Conservation (phyloP, 129 eudicot genomes). For the Flaveria ramosissima region DNA sequence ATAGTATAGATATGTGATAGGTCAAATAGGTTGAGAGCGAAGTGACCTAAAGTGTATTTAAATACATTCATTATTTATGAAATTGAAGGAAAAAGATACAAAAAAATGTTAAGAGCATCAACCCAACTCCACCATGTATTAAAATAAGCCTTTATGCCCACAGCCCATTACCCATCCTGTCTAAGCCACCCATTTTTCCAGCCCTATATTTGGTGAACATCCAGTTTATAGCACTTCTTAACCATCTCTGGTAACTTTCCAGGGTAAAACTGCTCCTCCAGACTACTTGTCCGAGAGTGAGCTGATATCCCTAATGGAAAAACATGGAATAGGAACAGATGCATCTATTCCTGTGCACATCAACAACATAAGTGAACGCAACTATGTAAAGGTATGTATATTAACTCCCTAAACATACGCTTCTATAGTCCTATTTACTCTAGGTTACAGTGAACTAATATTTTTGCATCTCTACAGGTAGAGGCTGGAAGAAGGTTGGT, state of each 20-base stretch:
- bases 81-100: neutral
- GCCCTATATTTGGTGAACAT: neutral
- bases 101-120: neutral
- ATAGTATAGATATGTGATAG: neutral
- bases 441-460: neutral
- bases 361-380: constrained; percentile 94
- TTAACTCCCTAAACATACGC: constrained; percentile 1
- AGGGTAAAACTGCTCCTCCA: constrained; percentile 89
- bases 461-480: constrained; percentile 50
- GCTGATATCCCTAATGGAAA: constrained; percentile 86
- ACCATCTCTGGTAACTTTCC: constrained; percentile 22
- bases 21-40: neutral
- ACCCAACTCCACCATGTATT: neutral
- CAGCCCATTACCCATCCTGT: neutral
- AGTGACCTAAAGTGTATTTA: neutral
- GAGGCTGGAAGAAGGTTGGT: constrained; percentile 86
- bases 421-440: constrained; percentile 1
- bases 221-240: constrained; percentile 1
- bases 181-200: neutral
- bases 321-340: constrained; percentile 94
- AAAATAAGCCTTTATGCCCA: neutral
- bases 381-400: constrained; percentile 75
- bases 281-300: constrained; percentile 92
- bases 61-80: neutral
- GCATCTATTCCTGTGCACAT: constrained; percentile 95